phyloP scores from a whole-genome alignment of 1,284 basidiomycete species.

The Malassezia brasiliensis region DNA sequence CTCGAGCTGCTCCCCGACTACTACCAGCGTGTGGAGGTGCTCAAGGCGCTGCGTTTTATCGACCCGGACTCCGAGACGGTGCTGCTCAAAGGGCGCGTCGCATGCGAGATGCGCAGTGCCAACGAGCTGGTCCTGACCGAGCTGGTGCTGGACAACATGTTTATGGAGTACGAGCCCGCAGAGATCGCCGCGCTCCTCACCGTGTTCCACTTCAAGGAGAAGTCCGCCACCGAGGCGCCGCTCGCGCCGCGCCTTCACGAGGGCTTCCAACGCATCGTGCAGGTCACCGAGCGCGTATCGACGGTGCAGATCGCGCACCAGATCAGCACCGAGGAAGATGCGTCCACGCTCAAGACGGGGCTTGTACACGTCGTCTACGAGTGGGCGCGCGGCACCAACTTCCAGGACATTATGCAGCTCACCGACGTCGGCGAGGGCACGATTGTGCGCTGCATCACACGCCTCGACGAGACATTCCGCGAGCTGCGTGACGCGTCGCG shows the following conservation, averaged over 20 bases:
- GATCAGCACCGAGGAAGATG: slow-evolving; percentile 50
- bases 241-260: slow-evolving; percentile 66
- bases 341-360: slow-evolving; percentile 51
- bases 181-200: slow-evolving; percentile 95
- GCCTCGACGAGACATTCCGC: slow-evolving; percentile 90
- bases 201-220: slow-evolving; percentile 94
- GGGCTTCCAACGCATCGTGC: slow-evolving; percentile 68
- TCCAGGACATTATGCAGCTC: slow-evolving; percentile 80
- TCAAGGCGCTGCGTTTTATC: slow-evolving; percentile 62
- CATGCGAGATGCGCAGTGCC: slow-evolving; percentile 97
- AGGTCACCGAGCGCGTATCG: slow-evolving; percentile 73
- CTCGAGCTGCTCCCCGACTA: slow-evolving; percentile 94
- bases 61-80: slow-evolving; percentile 69
- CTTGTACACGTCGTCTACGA: slow-evolving; percentile 93
- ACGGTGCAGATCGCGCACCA: slow-evolving; percentile 64
- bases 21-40: slow-evolving; percentile 79
- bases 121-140: slow-evolving; percentile 81
- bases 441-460: slow-evolving; percentile 89
- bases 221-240: slow-evolving; percentile 74
- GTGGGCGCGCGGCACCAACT: slow-evolving; percentile 97
- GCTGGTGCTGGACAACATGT: slow-evolving; percentile 86
- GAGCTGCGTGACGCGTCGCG: slow-evolving; percentile 94
- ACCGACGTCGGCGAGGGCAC: slow-evolving; percentile 96
- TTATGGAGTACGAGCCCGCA: slow-evolving; percentile 80
- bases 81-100: slow-evolving; percentile 88